A percentile compares a stretch with the other conserved stretches of the same genome.
Conservation (phyloP, 805 yeast species). For the Nakazawaea pomicola region DNA sequence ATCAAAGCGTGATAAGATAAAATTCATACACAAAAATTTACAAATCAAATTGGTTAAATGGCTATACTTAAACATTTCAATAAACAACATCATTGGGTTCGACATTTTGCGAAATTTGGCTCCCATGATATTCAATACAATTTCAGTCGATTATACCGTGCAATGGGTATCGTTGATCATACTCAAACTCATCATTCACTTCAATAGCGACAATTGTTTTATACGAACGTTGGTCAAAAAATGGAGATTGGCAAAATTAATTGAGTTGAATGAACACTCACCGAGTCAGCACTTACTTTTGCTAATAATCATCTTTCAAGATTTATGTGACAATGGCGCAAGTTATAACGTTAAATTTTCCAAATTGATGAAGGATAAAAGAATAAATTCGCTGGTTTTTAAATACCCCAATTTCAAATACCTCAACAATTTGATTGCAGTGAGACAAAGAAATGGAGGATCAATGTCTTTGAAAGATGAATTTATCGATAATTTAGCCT, state of each 20-base stretch:
- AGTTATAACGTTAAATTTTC: not conserved
- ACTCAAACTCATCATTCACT: conserved; percentile 3
- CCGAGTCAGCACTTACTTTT: conserved; percentile 7
- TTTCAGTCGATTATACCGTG: conserved; percentile 1
- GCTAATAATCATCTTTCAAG: conserved; percentile 8
- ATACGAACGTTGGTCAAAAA: not conserved
- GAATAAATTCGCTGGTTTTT: conserved; percentile 3
- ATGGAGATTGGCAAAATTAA: conserved; percentile 8
- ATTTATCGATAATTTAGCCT: conserved; percentile 7
- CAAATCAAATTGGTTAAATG: conserved; percentile 8
- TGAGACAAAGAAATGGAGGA: conserved; percentile 1
- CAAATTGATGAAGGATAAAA: conserved; percentile 1
- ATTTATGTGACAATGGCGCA: no score
- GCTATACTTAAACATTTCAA: conserved; percentile 10
- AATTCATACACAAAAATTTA: conserved; percentile 8
- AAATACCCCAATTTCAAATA: conserved; percentile 6
- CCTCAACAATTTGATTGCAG: not conserved
- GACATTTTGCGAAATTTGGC: not conserved
- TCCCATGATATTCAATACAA: conserved; percentile 9
- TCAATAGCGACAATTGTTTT: not conserved
- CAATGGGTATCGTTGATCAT: conserved; percentile 9
- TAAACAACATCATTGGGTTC: conserved; percentile 3
- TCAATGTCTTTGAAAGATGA: conserved; percentile 3
- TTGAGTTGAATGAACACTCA: conserved; percentile 7
- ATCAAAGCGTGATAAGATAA: not conserved